phyloP scores from a whole-genome alignment of 352 stramenopile genomes.

The Albugo candida region DNA sequence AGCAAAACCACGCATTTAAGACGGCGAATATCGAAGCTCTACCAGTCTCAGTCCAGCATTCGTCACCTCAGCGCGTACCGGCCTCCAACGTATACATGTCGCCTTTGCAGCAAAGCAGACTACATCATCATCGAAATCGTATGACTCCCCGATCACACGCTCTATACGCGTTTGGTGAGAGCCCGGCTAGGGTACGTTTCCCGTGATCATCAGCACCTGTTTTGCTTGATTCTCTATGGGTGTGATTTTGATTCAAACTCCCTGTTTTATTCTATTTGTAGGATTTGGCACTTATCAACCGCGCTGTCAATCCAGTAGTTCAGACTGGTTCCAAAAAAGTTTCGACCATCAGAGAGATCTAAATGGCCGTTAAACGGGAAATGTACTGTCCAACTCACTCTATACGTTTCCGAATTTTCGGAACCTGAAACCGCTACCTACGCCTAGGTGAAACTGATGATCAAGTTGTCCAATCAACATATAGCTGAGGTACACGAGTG shows the following conservation, averaged over 20 bases:
- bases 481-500: no score
- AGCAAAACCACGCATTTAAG: constrained; percentile 9
- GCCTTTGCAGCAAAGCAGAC: constrained; percentile 48
- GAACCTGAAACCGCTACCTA: no score
- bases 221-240: not conserved
- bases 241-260: not conserved
- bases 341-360: no score
- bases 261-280: constrained; percentile 7
- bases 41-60: constrained; percentile 50
- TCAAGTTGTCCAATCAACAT: no score
- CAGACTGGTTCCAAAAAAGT: not conserved
- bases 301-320: constrained; percentile 25
- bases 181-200: constrained; percentile 41
- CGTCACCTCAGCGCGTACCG: constrained; percentile 59
- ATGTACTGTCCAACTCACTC: no score
- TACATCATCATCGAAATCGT: constrained; percentile 39
- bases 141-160: constrained; percentile 61
- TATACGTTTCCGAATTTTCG: no score
- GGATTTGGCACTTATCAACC: constrained; percentile 58
- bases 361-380: no score
- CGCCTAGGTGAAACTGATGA: no score
- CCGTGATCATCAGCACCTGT: not conserved
- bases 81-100: constrained; percentile 77
- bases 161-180: constrained; percentile 76
- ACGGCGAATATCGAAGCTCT: constrained; percentile 54